Evolutionary conservation across 2,329 filamentous ascomycete species (phyloP).

Genomic region (Colletotrichum endophyticum): DNA sequence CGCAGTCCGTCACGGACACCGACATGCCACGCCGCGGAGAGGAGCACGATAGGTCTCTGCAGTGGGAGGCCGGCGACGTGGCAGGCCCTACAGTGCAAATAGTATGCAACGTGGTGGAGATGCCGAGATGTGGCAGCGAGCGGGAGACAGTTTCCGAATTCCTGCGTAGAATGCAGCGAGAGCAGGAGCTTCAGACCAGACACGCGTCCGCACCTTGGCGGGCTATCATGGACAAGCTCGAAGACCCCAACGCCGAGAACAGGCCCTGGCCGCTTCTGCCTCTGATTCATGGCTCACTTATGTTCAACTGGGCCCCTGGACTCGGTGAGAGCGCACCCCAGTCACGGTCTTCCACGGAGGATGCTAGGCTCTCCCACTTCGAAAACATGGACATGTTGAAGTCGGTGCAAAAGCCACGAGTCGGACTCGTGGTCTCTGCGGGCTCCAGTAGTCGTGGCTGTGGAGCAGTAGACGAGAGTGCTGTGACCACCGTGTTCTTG

Average conservation of each 20-base stretch:
- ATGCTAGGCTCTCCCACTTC: background rate
- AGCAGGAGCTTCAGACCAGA: background rate
- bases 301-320: background rate
- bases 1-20: background rate
- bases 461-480: background rate
- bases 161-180: background rate
- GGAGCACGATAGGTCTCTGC: background rate
- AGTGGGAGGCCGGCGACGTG: background rate
- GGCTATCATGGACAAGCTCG: background rate
- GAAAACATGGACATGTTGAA: background rate
- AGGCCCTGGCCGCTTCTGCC: background rate
- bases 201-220: background rate
- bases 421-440: background rate
- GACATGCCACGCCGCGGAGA: background rate
- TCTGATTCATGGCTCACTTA: background rate
- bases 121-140: background rate
- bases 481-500: background rate
- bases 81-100: background rate
- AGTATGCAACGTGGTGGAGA: background rate
- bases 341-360: background rate
- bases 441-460: background rate
- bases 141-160: background rate
- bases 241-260: background rate
- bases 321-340: background rate
- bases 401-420: background rate